A percentile compares a stretch with the other conserved stretches of the same genome.
These are phyloP conservation scores for Microcyclospora tardicrescens DNA, from an alignment of 2,329 filamentous ascomycete genomes.

Conservation along the genomic window DNA sequence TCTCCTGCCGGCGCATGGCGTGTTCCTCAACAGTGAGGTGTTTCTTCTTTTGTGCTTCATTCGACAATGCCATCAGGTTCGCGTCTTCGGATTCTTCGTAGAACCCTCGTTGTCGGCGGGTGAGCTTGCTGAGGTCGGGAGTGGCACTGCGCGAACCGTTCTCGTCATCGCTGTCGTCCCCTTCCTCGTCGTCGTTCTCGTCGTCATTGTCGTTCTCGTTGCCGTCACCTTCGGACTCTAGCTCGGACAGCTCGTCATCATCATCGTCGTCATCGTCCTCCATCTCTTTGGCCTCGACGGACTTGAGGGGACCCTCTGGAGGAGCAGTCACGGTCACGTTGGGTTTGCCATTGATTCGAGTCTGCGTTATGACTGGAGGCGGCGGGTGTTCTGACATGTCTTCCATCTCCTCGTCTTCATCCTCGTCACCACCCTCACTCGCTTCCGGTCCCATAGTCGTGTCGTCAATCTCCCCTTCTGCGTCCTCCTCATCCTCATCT, in stretches of 20 bases:
- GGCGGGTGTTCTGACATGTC: slow-evolving; percentile 24
- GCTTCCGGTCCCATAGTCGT: slow-evolving; percentile 9
- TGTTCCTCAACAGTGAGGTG: slow-evolving; percentile 61
- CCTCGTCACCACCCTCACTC: slow-evolving; percentile 10
- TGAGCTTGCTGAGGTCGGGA: slow-evolving; percentile 53
- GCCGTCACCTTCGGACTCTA: slow-evolving; percentile 16
- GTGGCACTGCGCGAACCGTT: slow-evolving; percentile 43
- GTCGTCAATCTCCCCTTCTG: slow-evolving; percentile 18
- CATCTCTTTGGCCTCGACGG: slow-evolving; percentile 39
- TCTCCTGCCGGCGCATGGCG: slow-evolving; percentile 59
- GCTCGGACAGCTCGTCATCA: slow-evolving; percentile 25
- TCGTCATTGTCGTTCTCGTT: slow-evolving; percentile 28
- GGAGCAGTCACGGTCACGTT: slow-evolving; percentile 20
- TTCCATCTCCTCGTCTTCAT: slow-evolving; percentile 26
- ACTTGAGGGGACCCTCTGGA: slow-evolving; percentile 21
- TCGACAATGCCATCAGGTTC: slow-evolving; percentile 39
- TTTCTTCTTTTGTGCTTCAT: slow-evolving; percentile 61
- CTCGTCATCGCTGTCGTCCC: slow-evolving; percentile 37
- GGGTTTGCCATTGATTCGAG: slow-evolving; percentile 6
- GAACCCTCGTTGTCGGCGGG: slow-evolving; percentile 52
- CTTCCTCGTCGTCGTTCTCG: slow-evolving; percentile 28
- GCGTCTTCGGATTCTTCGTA: slow-evolving; percentile 36
- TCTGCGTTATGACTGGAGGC: slow-evolving; percentile 20
- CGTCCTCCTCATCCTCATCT: slow-evolving; percentile 10
- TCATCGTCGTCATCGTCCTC: slow-evolving; percentile 40